A percentile compares a stretch with the other conserved stretches of the same genome.
These are phyloP conservation scores for Mycena belliarum DNA, from an alignment of 768 basidiomycete genomes.

Conservation along the genomic window DNA sequence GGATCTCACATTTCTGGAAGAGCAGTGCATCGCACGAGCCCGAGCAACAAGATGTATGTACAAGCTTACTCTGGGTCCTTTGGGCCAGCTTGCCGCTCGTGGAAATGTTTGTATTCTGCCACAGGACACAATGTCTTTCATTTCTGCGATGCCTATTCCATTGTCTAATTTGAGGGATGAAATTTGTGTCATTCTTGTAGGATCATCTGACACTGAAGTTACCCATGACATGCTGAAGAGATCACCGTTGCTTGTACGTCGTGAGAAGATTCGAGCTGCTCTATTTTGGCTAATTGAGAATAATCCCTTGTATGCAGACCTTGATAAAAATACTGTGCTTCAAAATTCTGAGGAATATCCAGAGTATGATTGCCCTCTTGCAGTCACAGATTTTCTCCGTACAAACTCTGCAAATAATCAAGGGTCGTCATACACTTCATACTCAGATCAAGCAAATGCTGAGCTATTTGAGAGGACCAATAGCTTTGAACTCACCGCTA, in stretches of 20 bases:
- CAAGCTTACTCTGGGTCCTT: constrained; percentile 17
- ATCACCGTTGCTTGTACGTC: constrained; percentile 20
- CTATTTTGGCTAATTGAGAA: neutral
- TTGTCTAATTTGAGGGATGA: constrained; percentile 15
- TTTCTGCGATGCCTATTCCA: constrained; percentile 15
- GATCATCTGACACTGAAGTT: constrained; percentile 18
- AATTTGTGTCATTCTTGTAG: constrained; percentile 26
- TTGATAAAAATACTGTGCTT: constrained; percentile 1
- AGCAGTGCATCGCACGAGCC: constrained; percentile 17
- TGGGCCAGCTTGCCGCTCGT: constrained; percentile 23
- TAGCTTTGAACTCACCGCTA: constrained; percentile 3
- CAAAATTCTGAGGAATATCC: constrained; percentile 16
- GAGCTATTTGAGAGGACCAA: constrained; percentile 7
- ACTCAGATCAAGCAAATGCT: constrained; percentile 19
- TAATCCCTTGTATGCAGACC: constrained; percentile 16
- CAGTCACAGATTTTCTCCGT: constrained; percentile 5
- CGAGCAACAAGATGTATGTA: constrained; percentile 15
- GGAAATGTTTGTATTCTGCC: constrained; percentile 26
- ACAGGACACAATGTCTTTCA: constrained; percentile 17
- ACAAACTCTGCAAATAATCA: constrained; percentile 13
- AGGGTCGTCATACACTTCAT: constrained; percentile 20
- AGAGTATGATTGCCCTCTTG: constrained; percentile 10
- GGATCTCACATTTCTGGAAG: constrained; percentile 22
- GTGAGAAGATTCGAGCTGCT: neutral
- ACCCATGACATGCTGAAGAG: constrained; percentile 13